Evolutionary conservation across 306 rosid species (phyloP), one percentile per base, ranked within the genome.

Genomic region (Urtica urens): DNA sequence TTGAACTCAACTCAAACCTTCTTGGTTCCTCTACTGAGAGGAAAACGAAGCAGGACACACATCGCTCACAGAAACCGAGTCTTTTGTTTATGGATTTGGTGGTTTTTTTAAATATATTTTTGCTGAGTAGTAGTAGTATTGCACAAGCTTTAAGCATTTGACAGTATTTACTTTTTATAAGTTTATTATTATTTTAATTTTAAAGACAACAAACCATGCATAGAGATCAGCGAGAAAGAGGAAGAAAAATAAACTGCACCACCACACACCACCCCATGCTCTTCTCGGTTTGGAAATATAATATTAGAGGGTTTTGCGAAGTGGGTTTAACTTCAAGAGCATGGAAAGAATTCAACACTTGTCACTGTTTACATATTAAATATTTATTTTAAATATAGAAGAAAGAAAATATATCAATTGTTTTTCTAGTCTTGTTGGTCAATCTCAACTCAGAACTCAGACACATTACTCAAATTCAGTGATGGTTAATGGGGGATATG

Each of bases 141-240:
- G n/a, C 40, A 40, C 11, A 8, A 29, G 17, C n/a, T 23, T 17
- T 26, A 44, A 43, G 26, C 23, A 29, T 35, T 35, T 35, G 40
- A 10, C 11, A 35, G 40, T 3, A 59, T 2, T 10, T 22, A 44
- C 16, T n/a, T n/a, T n/a, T n/a, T n/a, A n/a, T n/a, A n/a, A n/a
- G n/a, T n/a, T n/a, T n/a, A n/a, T n/a, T n/a, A n/a, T n/a, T n/a
- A n/a, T n/a, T n/a, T n/a, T n/a, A n/a, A n/a, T n/a, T n/a, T n/a
- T 26, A 14, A 24, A 35, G 12, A 6, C 19, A 19, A 12, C 15
- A 35, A 26, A 50, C 55, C 43, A 17, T 65, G 67, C 71, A 67
- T 78, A 55, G 80, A 73, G 85, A 78, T 78, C 65, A 51, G 21
- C 64, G 53, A 73, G 63, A 38, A 43, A 28, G 42, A 55, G 63